Percentiles rank a stretch among this genome's conserved stretches.
Evolutionary conservation across 768 basidiomycete genomes (phyloP).

Genomic region (Mycena haematopus): DNA sequence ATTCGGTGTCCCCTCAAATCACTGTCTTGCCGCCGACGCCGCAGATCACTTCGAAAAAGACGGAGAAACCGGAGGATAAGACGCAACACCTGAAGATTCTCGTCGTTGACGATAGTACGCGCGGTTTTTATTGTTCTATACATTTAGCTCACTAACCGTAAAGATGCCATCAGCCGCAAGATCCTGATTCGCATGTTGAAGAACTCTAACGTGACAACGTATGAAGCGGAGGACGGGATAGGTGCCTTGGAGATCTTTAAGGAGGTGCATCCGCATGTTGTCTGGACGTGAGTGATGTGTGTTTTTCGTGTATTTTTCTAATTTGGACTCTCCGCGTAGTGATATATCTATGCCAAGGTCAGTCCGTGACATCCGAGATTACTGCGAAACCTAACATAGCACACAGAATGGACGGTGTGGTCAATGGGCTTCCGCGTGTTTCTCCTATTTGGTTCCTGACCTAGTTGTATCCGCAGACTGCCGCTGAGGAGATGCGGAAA

Average conservation of each 20-base stretch:
- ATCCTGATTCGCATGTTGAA: constrained; percentile 22
- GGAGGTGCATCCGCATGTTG: constrained; percentile 21
- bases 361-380: neutral
- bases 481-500: constrained; percentile 23
- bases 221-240: constrained; percentile 23
- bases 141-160: neutral
- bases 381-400: neutral
- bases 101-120: constrained; percentile 27
- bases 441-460: neutral
- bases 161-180: constrained; percentile 26
- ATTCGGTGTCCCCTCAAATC: neutral
- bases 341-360: constrained; percentile 25
- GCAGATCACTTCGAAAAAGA: neutral
- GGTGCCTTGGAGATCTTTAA: constrained; percentile 18
- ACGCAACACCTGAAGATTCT: constrained; percentile 19
- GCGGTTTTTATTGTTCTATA: neutral
- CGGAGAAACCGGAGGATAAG: neutral
- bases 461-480: constrained; percentile 6
- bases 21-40: neutral
- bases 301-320: too few relatives aligned
- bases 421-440: neutral
- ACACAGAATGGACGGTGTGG: constrained; percentile 24
- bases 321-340: too few relatives aligned
- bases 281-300: too few relatives aligned
- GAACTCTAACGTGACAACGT: constrained; percentile 12